Conservation (phyloP, 805 yeast species). For the Ogataea paradorogensis region DNA sequence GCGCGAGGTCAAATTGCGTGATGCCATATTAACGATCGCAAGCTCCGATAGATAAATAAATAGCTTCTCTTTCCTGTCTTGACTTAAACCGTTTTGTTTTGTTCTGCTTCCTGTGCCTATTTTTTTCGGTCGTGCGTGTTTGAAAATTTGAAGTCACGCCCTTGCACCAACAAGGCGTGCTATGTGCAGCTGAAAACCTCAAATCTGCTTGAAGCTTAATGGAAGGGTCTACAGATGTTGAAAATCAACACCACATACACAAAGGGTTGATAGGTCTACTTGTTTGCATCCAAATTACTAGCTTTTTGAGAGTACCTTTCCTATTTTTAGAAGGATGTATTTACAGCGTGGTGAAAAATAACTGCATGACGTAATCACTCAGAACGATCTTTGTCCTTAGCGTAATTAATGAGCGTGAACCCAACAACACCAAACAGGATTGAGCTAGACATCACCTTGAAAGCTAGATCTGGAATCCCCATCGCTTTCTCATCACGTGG, state of each 20-base stretch:
- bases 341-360: constrained; percentile 1
- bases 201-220: neutral
- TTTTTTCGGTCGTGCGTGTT: constrained; percentile 9
- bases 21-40: constrained; percentile 23
- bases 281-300: too few species aligned
- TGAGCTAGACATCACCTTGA: constrained; percentile 32
- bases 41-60: neutral
- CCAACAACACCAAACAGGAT: constrained; percentile 35
- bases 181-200: too few species aligned
- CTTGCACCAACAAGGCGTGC: constrained; percentile 3
- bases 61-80: constrained; percentile 5
- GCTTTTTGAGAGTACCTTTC: neutral
- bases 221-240: neutral
- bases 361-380: constrained; percentile 2
- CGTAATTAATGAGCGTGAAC: constrained; percentile 32
- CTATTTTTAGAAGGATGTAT: constrained; percentile 9
- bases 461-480: constrained; percentile 33
- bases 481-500: constrained; percentile 41
- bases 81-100: constrained; percentile 6
- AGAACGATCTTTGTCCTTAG: constrained; percentile 23
- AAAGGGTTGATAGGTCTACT: neutral
- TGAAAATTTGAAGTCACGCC: constrained; percentile 3
- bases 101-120: constrained; percentile 13
- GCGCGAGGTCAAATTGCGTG: constrained; percentile 34
- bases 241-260: neutral